Evolutionary conservation across 2,329 filamentous ascomycete genomes (phyloP), one percentile per base, ranked within the genome.

Genomic region (Stromatinia cepivora): DNA sequence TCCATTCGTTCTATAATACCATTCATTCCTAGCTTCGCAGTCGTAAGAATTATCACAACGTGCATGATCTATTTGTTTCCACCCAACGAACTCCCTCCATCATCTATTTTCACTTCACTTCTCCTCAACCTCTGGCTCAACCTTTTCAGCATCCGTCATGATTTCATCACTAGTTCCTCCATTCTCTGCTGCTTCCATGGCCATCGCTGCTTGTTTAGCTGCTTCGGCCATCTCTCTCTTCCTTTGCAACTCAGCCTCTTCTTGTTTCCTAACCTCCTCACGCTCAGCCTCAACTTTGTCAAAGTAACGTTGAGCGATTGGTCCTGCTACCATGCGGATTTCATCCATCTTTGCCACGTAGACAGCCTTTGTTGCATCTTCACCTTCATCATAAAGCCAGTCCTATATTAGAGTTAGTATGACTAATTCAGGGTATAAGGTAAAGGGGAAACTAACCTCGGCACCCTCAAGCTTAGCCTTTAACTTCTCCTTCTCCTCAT

Each of bases 361-460:
- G 78, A 95, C 87, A 67, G 92, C 93, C 86, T 98, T 98, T 78
- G 91, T 91, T 74, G 93, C 88, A 80, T 99, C 95, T 73, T 97
- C 94, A 71, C 95, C 95, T 69, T 98, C 95, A 67, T 97, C 94
- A 81, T 98, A 98, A 71, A 99, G 86, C 95, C 95, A 99, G 79
- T 99, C 94, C 94, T 98, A 73, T 54, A 69, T 34, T 25, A n/a
- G 39, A 15, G 58, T 75, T 73, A 79, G 72, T 73, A 72, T 68
- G 42, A 45, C 11, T 17, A 42, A n/a, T 45, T 11, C 2, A 25
- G 10, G 46, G 10, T 1, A 28, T n/a, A 25, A 53, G 34, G 13
- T 46, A 66, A n/a, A 31, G 10, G n/a, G 50, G 45, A 66, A 65
- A 79, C 91, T 84, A 87, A 97, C 94, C 91, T 98, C 94, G 75